Percentiles rank a stretch among this genome's conserved stretches.
Evolutionary conservation across 2,329 filamentous ascomycete species (phyloP).

Genomic region (Ambrosiella xylebori): DNA sequence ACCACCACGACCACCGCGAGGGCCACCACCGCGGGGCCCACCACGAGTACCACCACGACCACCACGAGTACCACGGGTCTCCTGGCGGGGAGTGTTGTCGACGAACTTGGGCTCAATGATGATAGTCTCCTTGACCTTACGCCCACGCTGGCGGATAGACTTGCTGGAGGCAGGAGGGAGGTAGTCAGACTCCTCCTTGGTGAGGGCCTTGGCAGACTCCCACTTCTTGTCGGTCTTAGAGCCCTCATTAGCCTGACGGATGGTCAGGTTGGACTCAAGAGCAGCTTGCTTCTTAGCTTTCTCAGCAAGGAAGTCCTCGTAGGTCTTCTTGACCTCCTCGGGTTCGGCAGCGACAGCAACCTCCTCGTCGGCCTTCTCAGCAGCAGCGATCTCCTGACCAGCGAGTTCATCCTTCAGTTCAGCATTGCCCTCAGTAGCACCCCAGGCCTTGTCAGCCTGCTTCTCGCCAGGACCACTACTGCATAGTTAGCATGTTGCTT

Average conservation of each 20-base stretch:
- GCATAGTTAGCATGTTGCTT: conserved; percentile 16
- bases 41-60: conserved; percentile 31
- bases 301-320: conserved; percentile 69
- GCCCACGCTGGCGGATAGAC: conserved; percentile 68
- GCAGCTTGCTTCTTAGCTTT: conserved; percentile 56
- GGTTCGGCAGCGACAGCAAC: conserved; percentile 38
- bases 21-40: conserved; percentile 27
- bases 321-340: conserved; percentile 81
- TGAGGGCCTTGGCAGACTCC: conserved; percentile 60
- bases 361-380: conserved; percentile 55
- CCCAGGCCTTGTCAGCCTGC: conserved; percentile 81
- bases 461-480: conserved; percentile 53
- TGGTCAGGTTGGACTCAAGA: conserved; percentile 45
- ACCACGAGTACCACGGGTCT: conserved; percentile 45
- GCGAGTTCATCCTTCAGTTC: conserved; percentile 85
- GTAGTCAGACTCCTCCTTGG: conserved; percentile 57
- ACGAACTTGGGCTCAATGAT: conserved; percentile 76
- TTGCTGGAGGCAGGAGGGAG: conserved; percentile 60
- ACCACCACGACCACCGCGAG: conserved; percentile 27
- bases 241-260: conserved; percentile 88
- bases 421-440: conserved; percentile 60
- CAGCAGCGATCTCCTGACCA: conserved; percentile 73
- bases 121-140: conserved; percentile 77
- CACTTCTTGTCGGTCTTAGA: conserved; percentile 81
- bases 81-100: conserved; percentile 18